These are phyloP conservation scores for Chytriomyces hyalinus DNA, from an alignment of 192 early-diverging fungal genomes.

Conservation along the genomic window DNA sequence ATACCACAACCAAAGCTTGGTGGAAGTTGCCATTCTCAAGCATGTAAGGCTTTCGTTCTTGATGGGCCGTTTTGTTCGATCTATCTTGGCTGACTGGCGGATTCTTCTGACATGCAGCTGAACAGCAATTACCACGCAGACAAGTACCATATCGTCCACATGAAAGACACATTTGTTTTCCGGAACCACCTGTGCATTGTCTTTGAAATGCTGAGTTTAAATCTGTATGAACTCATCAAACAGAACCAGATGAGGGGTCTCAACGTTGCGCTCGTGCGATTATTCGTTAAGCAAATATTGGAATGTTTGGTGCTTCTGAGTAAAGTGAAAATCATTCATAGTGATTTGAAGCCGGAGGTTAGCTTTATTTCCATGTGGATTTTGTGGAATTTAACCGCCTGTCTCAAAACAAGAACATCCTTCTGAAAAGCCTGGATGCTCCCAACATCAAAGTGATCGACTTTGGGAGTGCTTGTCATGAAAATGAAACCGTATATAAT, in stretches of 20 bases:
- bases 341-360: conserved; percentile 96
- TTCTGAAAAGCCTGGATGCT: conserved; percentile 86
- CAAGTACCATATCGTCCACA: conserved; percentile 86
- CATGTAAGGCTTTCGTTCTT: conserved; percentile 53
- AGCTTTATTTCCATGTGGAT: not conserved
- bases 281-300: conserved; percentile 92
- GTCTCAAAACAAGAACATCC: conserved; percentile 67
- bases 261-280: conserved; percentile 90
- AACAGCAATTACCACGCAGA: conserved; percentile 86
- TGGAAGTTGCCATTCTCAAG: conserved; percentile 94
- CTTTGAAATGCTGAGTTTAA: conserved; percentile 96
- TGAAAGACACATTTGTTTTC: conserved; percentile 92
- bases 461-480: conserved; percentile 97
- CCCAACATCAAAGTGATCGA: conserved; percentile 99
- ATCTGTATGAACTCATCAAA: conserved; percentile 97
- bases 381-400: not conserved
- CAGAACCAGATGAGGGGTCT: conserved; percentile 96
- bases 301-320: conserved; percentile 89
- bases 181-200: conserved; percentile 92
- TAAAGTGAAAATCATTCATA: conserved; percentile 92
- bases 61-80: not conserved
- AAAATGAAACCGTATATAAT: conserved; percentile 92
- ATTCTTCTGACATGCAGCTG: conserved; percentile 57
- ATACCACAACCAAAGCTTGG: conserved; percentile 96
- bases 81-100: conserved; percentile 1